Percentiles rank a stretch among this genome's conserved stretches.
Conservation (phyloP, 495 filamentous ascomycete genomes). For the Neurospora terricola region DNA sequence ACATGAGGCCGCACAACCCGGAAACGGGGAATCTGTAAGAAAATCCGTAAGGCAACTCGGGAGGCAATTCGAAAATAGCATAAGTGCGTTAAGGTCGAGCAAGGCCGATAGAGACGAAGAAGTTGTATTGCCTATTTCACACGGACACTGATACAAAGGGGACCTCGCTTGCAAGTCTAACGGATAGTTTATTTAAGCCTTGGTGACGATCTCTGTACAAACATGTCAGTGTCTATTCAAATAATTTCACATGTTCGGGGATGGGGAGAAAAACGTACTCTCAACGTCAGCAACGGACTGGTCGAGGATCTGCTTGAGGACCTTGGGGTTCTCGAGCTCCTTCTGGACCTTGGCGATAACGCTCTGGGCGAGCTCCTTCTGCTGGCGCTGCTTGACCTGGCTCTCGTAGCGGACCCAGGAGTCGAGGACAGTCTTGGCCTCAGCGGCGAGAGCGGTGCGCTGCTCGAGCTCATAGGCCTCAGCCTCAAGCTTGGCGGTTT, state of each 20-base stretch:
- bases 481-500: constrained; percentile 92
- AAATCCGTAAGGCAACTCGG: neutral
- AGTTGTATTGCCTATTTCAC: constrained; percentile 36
- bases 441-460: constrained; percentile 72
- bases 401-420: constrained; percentile 98
- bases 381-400: constrained; percentile 96
- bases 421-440: constrained; percentile 92
- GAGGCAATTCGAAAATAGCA: neutral
- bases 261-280: constrained; percentile 51
- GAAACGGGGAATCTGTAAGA: neutral
- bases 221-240: constrained; percentile 14
- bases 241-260: neutral
- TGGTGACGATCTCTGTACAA: constrained; percentile 41
- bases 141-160: constrained; percentile 38
- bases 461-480: constrained; percentile 96
- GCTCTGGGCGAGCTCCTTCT: constrained; percentile 84
- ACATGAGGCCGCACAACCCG: neutral
- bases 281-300: constrained; percentile 94
- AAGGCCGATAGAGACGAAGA: constrained; percentile 6
- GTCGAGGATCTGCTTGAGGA: constrained; percentile 86
- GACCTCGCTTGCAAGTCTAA: constrained; percentile 33
- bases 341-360: constrained; percentile 95
- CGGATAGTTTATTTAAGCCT: constrained; percentile 33
- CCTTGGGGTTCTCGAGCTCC: constrained; percentile 95
- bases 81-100: neutral